Percentiles rank a stretch among this genome's conserved stretches.
Conservation (phyloP, 805 yeast genomes). For the Pichia cabralensis region DNA sequence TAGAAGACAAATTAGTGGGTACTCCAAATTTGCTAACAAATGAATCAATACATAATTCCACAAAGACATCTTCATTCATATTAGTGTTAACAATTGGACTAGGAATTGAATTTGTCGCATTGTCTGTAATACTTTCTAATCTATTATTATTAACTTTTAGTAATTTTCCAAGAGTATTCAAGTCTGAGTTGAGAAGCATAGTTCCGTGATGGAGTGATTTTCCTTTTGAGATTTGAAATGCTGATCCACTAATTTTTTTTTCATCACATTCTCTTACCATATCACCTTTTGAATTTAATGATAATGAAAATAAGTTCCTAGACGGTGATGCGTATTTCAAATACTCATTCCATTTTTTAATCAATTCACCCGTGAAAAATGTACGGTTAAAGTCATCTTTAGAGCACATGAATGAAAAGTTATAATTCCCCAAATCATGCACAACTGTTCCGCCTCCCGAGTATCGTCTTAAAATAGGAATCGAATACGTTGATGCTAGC, state of each 20-base stretch:
- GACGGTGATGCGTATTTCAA: conserved; percentile 1
- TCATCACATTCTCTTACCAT: conserved; percentile 39
- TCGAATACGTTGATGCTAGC: conserved; percentile 34
- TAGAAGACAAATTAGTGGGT: conserved; percentile 9
- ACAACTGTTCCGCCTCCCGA: conserved; percentile 98
- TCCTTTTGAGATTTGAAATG: conserved; percentile 75
- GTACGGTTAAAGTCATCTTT: conserved; percentile 48
- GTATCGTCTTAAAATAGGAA: conserved; percentile 67
- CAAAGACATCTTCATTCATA: conserved; percentile 36
- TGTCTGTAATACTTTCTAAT: conserved; percentile 15
- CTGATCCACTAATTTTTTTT: conserved; percentile 82
- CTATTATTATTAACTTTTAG: conserved; percentile 29
- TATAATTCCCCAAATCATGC: conserved; percentile 83
- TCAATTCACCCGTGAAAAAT: conserved; percentile 32
- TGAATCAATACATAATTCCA: conserved; percentile 30
- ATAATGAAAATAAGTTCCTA: conserved; percentile 19
- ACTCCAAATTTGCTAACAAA: conserved; percentile 29
- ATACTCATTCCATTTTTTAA: conserved; percentile 14
- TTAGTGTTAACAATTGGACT: conserved; percentile 68
- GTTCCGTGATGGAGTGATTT: conserved; percentile 94
- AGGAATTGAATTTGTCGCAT: conserved; percentile 60
- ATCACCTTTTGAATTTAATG: conserved; percentile 72
- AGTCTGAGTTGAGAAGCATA: conserved; percentile 64
- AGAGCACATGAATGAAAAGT: conserved; percentile 71
- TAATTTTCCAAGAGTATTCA: conserved; percentile 49